Conservation (phyloP, 768 basidiomycete species). For the Termitomyces heimii region DNA sequence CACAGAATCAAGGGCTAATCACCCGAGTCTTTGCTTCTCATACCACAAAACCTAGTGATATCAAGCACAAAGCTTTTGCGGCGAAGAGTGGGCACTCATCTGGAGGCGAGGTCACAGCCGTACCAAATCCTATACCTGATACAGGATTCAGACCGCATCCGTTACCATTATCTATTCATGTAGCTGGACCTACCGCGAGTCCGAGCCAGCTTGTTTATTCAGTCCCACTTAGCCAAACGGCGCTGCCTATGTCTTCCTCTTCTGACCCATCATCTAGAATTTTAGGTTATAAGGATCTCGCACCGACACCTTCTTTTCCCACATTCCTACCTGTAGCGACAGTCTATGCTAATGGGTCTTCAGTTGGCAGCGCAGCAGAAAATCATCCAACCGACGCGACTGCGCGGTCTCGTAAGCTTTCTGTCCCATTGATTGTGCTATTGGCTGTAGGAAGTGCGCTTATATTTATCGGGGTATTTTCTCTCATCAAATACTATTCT, state of each 20-base stretch:
- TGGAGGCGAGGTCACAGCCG: constrained; percentile 27
- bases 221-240: constrained; percentile 9
- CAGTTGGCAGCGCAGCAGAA: neutral
- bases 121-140: constrained; percentile 48
- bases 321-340: constrained; percentile 12
- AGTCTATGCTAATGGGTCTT: constrained; percentile 3
- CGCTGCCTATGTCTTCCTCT: constrained; percentile 16
- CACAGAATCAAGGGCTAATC: neutral
- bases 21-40: neutral
- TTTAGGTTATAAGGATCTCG: constrained; percentile 7
- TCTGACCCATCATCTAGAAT: constrained; percentile 19
- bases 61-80: constrained; percentile 10
- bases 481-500: constrained; percentile 41
- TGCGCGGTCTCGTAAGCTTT: constrained; percentile 29
- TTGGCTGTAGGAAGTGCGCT: constrained; percentile 48
- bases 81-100: constrained; percentile 16
- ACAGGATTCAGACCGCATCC: constrained; percentile 23
- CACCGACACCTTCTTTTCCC: constrained; percentile 9
- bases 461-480: constrained; percentile 39
- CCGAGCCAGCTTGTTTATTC: constrained; percentile 14
- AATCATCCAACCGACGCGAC: neutral
- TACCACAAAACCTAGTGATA: constrained; percentile 5
- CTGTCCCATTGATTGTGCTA: constrained; percentile 43
- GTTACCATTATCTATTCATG: constrained; percentile 15
- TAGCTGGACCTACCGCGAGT: constrained; percentile 23